A percentile compares a stretch with the other conserved stretches of the same genome.
Conservation (phyloP, 345 rosid species). For the Psidium friedrichsthalianum region DNA sequence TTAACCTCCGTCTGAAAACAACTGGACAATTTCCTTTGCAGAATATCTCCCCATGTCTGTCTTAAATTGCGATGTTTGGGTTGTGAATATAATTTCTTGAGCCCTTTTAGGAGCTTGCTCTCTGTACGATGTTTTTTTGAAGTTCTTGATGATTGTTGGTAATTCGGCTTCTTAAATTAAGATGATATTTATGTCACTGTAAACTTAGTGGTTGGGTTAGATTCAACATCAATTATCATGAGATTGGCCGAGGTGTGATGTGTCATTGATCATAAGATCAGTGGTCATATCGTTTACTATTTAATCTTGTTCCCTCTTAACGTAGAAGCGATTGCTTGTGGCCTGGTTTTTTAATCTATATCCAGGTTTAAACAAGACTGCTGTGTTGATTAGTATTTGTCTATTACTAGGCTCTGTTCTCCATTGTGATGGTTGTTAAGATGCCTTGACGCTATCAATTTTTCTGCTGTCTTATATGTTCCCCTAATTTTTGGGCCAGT, state of each 20-base stretch:
- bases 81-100: not conserved
- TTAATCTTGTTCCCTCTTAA: not conserved
- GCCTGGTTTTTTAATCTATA: not conserved
- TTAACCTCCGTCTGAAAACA: not conserved
- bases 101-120: not conserved
- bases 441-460: not conserved
- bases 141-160: not conserved
- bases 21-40: not conserved
- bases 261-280: not conserved
- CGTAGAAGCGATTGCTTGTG: not conserved
- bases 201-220: not conserved
- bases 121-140: not conserved
- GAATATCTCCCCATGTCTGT: not conserved
- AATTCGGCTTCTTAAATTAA: not conserved
- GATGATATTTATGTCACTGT: not conserved
- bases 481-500: not conserved
- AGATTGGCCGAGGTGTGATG: not conserved
- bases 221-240: not conserved
- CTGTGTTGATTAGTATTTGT: not conserved
- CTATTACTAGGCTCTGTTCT: not conserved
- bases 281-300: not conserved
- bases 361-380: not conserved
- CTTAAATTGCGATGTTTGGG: not conserved
- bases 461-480: not conserved
- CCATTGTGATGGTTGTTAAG: not conserved